Evolutionary conservation across 805 yeast genomes (phyloP).

Genomic region (Saturnispora gosingensis): DNA sequence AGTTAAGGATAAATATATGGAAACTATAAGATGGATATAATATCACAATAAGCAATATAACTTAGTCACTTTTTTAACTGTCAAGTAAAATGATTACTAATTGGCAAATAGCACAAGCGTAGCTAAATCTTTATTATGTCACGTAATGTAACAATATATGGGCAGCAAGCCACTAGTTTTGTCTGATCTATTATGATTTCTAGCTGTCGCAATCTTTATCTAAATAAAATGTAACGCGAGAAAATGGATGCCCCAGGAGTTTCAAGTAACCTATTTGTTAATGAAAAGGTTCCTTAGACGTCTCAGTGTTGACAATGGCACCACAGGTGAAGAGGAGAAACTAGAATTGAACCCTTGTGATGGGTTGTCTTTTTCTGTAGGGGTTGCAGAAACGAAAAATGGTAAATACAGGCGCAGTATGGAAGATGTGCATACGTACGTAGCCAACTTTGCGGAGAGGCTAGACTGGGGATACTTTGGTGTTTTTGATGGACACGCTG

Average conservation of each 20-base stretch:
- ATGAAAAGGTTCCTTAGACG: constrained; percentile 3
- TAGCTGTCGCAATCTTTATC: neutral
- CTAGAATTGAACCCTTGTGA: constrained; percentile 32
- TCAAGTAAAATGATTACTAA: no score
- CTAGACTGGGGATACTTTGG: constrained; percentile 94
- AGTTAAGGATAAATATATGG: neutral
- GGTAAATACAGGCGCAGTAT: constrained; percentile 71
- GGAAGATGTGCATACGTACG: constrained; percentile 95
- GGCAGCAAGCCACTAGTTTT: no score
- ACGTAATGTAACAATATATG: no score
- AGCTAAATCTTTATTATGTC: no score
- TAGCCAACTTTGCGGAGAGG: constrained; percentile 85
- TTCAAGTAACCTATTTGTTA: neutral
- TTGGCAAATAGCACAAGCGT: no score
- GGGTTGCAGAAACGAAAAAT: constrained; percentile 88
- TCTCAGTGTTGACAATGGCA: neutral
- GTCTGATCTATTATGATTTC: neutral
- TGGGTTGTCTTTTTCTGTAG: constrained; percentile 68
- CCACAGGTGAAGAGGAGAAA: neutral
- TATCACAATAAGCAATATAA: no score
- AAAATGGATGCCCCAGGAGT: neutral
- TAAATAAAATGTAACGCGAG: neutral
- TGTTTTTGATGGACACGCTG: constrained; percentile 96
- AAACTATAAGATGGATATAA: neutral
- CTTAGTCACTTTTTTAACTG: no score